phyloP scores from a whole-genome alignment of 2,329 filamentous ascomycete genomes.

The Rhinocladiella mackenziei region DNA sequence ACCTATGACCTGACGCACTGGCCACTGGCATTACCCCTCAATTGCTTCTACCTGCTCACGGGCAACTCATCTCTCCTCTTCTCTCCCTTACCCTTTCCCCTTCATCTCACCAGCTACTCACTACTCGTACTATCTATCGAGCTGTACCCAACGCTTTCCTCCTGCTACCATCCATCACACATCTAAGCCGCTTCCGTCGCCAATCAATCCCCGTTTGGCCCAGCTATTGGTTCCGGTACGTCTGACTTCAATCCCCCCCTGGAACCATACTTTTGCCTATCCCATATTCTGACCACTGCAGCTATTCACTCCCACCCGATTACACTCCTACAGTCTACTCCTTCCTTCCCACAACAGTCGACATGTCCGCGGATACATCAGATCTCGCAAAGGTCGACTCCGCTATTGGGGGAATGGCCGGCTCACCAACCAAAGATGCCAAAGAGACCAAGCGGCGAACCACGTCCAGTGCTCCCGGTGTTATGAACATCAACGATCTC shows the following conservation, averaged over 20 bases:
- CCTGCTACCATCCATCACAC: constrained; percentile 5
- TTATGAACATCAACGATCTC: constrained; percentile 80
- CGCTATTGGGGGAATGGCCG: constrained; percentile 73
- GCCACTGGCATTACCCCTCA: constrained; percentile 20
- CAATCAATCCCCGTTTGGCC: constrained; percentile 5
- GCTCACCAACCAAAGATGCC: constrained; percentile 59
- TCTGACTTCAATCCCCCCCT: constrained; percentile 1
- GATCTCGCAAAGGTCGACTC: constrained; percentile 76
- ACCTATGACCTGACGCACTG: constrained; percentile 1
- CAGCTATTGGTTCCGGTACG: constrained; percentile 20
- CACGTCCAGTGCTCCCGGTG: constrained; percentile 68
- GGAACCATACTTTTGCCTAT: constrained; percentile 2
- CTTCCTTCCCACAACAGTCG: constrained; percentile 12
- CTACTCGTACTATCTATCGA: constrained; percentile 4
- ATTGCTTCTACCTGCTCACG: constrained; percentile 11
- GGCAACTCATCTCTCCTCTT: constrained; percentile 1
- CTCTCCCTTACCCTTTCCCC: neutral
- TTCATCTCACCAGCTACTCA: neutral
- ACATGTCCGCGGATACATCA: constrained; percentile 31
- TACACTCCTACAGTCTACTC: constrained; percentile 1
- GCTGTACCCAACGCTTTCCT: neutral
- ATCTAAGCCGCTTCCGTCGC: constrained; percentile 7
- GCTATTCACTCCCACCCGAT: constrained; percentile 3
- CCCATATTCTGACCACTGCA: constrained; percentile 1
- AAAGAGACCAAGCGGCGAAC: constrained; percentile 52